Evolutionary conservation across 2,329 filamentous ascomycete genomes (phyloP).

Genomic region (Penicillium sp.): DNA sequence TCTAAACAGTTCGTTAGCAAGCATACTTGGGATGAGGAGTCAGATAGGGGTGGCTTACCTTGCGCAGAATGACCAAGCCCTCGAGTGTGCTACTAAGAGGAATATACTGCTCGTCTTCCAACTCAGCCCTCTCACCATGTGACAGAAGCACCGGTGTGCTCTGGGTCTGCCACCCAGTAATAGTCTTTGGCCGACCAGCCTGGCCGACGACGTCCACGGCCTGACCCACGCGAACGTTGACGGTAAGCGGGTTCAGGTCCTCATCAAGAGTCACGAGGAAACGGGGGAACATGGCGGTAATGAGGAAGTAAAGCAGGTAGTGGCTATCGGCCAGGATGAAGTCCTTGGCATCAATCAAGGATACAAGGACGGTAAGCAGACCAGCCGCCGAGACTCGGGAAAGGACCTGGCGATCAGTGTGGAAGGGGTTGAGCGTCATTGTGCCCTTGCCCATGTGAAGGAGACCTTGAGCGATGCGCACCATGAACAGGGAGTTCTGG

Average conservation of each 20-base stretch:
- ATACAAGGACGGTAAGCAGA: slow-evolving; percentile 82
- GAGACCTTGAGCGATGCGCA: slow-evolving; percentile 94
- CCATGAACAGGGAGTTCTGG: slow-evolving; percentile 96
- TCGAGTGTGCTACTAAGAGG: slow-evolving; percentile 87
- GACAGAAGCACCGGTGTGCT: slow-evolving; percentile 94
- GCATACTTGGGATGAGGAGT: background rate
- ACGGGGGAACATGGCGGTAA: slow-evolving; percentile 92
- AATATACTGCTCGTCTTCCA: slow-evolving; percentile 97
- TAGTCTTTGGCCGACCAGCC: slow-evolving; percentile 95
- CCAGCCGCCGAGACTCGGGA: slow-evolving; percentile 88
- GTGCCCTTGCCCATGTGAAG: slow-evolving; percentile 99
- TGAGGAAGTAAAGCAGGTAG: slow-evolving; percentile 95
- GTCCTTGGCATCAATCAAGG: slow-evolving; percentile 92
- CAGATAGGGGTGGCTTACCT: slow-evolving; percentile 60
- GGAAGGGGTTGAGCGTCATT: slow-evolving; percentile 94
- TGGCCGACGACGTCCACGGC: slow-evolving; percentile 98
- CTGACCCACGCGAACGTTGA: slow-evolving; percentile 96
- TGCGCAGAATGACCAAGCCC: slow-evolving; percentile 91
- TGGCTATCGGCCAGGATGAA: slow-evolving; percentile 72
- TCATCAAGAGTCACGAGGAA: slow-evolving; percentile 97
- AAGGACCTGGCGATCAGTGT: slow-evolving; percentile 93
- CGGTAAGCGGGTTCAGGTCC: slow-evolving; percentile 85
- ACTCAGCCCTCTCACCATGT: slow-evolving; percentile 92
- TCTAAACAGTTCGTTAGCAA: slow-evolving; percentile 36
- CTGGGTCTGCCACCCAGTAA: slow-evolving; percentile 99